These are phyloP conservation scores for Mycena kentingensis DNA, from an alignment of 768 basidiomycete species.

Conservation along the genomic window DNA sequence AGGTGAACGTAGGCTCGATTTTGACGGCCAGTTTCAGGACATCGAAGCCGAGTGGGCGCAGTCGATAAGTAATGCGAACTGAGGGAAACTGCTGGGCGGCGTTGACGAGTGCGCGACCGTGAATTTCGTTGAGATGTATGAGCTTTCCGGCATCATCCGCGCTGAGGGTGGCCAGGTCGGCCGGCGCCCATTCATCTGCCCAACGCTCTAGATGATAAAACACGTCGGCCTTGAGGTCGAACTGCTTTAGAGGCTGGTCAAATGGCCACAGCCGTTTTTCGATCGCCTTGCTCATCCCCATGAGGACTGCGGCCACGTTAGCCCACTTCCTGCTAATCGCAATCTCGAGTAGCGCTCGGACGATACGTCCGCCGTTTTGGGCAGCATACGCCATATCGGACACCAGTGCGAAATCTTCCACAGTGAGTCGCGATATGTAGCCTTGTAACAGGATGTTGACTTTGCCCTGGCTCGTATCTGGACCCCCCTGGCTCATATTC, in stretches of 20 bases:
- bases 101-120: constrained; percentile 75
- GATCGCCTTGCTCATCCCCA: constrained; percentile 91
- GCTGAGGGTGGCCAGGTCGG: constrained; percentile 68
- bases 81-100: constrained; percentile 88
- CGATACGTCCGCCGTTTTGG: constrained; percentile 92
- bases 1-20: constrained; percentile 70
- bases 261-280: constrained; percentile 95
- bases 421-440: constrained; percentile 74
- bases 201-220: constrained; percentile 76
- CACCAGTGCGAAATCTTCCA: constrained; percentile 95
- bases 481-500: constrained; percentile 76
- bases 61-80: constrained; percentile 59
- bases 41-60: constrained; percentile 84
- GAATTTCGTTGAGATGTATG: constrained; percentile 81
- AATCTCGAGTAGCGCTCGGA: constrained; percentile 93
- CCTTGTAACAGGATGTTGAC: constrained; percentile 95
- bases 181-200: constrained; percentile 77
- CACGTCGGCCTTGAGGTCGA: constrained; percentile 73
- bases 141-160: constrained; percentile 75
- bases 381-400: constrained; percentile 94
- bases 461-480: constrained; percentile 70
- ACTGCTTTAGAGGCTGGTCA: constrained; percentile 87
- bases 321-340: constrained; percentile 94
- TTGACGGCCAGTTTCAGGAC: constrained; percentile 74
- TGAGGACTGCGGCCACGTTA: constrained; percentile 71